phyloP scores from a whole-genome alignment of 495 filamentous ascomycete species.

The Trichoderma asperelloides region DNA sequence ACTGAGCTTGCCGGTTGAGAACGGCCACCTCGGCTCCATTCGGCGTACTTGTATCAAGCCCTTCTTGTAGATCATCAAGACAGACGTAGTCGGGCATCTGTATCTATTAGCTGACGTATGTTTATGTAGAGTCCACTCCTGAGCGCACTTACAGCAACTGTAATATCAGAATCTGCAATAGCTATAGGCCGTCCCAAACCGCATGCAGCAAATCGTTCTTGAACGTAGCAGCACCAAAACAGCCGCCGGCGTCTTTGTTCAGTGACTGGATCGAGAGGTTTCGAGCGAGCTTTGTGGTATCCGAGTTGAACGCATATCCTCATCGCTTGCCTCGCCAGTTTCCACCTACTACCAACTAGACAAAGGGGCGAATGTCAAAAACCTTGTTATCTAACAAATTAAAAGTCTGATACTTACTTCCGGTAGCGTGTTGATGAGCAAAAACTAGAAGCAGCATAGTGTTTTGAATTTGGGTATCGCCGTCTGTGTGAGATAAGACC shows the following conservation, averaged over 20 bases:
- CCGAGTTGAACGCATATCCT: background rate
- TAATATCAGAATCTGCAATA: background rate
- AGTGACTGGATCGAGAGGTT: background rate
- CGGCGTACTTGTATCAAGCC: background rate
- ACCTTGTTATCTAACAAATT: background rate
- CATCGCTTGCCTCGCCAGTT: background rate
- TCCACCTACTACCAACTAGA: background rate
- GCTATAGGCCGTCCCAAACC: background rate
- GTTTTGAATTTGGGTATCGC: background rate
- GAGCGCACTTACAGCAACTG: background rate
- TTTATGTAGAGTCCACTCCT: background rate
- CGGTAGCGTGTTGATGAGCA: background rate
- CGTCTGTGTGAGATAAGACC: background rate
- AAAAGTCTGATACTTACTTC: background rate
- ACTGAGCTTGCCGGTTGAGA: background rate
- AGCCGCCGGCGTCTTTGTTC: background rate
- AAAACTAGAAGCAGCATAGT: background rate
- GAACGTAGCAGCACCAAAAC: constrained; percentile 5
- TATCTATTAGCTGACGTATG: background rate
- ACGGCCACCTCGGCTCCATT: background rate
- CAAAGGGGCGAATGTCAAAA: background rate
- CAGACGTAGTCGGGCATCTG: background rate
- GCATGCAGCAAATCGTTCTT: background rate
- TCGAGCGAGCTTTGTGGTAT: background rate
- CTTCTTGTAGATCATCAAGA: background rate